Evolutionary conservation across 1,284 basidiomycete genomes (phyloP).

Genomic region (Puccinia novopanici): DNA sequence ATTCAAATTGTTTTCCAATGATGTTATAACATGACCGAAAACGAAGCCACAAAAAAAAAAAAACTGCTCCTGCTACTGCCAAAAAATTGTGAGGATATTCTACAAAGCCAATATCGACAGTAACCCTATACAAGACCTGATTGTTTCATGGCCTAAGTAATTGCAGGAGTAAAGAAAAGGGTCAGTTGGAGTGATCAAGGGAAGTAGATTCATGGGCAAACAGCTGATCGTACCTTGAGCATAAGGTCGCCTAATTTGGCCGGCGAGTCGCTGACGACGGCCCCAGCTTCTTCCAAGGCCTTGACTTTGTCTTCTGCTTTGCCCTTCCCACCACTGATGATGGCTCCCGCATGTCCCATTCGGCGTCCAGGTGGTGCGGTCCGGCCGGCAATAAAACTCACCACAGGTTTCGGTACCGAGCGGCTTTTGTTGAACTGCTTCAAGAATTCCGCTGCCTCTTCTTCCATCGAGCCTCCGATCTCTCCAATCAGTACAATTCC

Average conservation of each 20-base stretch:
- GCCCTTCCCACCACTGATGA: slow-evolving; percentile 96
- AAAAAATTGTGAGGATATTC: slow-evolving; percentile 6
- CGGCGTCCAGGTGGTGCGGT: slow-evolving; percentile 96
- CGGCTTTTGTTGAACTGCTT: slow-evolving; percentile 89
- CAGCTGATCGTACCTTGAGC: slow-evolving; percentile 68
- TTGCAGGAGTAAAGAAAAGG: neutral
- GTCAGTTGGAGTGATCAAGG: neutral
- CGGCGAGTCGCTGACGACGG: slow-evolving; percentile 91
- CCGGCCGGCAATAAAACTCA: slow-evolving; percentile 91
- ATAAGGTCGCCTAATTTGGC: slow-evolving; percentile 86
- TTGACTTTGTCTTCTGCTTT: slow-evolving; percentile 93
- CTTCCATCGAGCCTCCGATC: slow-evolving; percentile 99
- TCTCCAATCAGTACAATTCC: slow-evolving; percentile 98
- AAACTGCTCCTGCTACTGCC: neutral
- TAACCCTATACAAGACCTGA: slow-evolving; percentile 4
- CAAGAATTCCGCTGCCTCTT: slow-evolving; percentile 89
- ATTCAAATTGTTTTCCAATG: neutral
- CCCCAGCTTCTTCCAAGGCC: slow-evolving; percentile 90
- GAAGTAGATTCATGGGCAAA: neutral
- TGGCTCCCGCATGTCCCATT: slow-evolving; percentile 98
- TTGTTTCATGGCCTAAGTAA: slow-evolving; percentile 32
- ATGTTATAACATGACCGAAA: neutral
- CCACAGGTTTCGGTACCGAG: slow-evolving; percentile 86
- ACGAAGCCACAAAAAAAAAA: neutral
- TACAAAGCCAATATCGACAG: neutral